Base-by-base conservation (phyloP, 2,329 filamentous ascomycete genomes). In the Nigrospora sphaerica region DNA sequence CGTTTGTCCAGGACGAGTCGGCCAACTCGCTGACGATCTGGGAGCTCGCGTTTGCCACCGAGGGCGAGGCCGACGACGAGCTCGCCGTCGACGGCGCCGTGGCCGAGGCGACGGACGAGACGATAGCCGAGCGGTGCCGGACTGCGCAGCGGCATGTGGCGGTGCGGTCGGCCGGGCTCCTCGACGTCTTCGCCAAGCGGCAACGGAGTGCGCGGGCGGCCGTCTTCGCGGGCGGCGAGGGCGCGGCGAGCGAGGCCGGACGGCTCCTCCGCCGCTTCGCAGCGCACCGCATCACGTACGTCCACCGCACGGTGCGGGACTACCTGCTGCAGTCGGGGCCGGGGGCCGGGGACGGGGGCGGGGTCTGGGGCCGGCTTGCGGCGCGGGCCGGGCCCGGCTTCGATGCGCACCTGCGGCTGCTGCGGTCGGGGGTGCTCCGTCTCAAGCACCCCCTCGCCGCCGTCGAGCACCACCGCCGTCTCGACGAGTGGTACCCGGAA, bases 401-500 rank as follows among this genome's bases (percentile, higher is more conserved):
- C 41, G 61, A 66, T 16, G 48, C 64, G 1, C 57, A 66, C 43
- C 51, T 64, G 9, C 55, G 61, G 1, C 55, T 65, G 0, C 44
- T 66, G 13, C 49, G 61, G n/a, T 66, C 63, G 0, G 61, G 65
- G 40, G 45, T 67, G 2, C 54, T 67, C 0, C 62, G 57, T 1
- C 54, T 67, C 41, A 66, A 66, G 46, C 33, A 52, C 4, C 56
- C 65, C 0, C 54, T 68, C 0, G 61, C 62, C n/a, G 54, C 58
- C 19, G 47, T 64, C 14, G 65, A 68, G 44, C 62, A 60, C 35
- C 65, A 68, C 17, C 63, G 65, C 6, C 53, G 64, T 2, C 49
- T 68, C 13, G 65, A 68, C 16, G 65, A 68, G 36, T 68, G 64
- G 65, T 68, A 63, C 39, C 64, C 65, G 0, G 64, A 63, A 6